These are phyloP conservation scores for Breviolum minutum DNA, from an alignment of 73 alveolate species.

Conservation along the genomic window DNA sequence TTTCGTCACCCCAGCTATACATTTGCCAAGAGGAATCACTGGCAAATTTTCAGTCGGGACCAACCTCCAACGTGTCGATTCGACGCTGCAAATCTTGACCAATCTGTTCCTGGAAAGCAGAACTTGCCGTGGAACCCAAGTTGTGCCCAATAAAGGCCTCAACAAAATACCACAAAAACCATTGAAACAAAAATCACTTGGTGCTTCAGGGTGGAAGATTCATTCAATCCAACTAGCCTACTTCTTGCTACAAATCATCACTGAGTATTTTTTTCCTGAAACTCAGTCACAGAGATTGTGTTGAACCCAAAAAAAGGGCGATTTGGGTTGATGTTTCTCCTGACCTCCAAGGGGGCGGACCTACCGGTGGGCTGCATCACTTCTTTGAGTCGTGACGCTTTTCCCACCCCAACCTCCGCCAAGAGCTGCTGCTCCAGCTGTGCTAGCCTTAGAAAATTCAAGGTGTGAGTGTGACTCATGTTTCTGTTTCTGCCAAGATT, in stretches of 20 bases:
- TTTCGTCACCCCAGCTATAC: not conserved
- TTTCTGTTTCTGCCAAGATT: not conserved
- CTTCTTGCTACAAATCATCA: not conserved
- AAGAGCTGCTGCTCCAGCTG: constrained; percentile 5
- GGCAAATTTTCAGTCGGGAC: not conserved
- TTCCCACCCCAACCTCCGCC: not conserved
- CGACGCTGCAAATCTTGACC: constrained; percentile 3
- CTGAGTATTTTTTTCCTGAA: not conserved
- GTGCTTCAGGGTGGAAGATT: not conserved
- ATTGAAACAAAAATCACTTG: too few relatives aligned
- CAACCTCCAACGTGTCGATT: not conserved
- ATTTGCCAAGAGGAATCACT: too few relatives aligned
- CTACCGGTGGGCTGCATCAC: too few relatives aligned
- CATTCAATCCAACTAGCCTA: not conserved
- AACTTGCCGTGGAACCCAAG: not conserved
- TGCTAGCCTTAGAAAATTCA: not conserved
- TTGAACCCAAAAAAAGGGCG: too few relatives aligned
- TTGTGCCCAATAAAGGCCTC: not conserved
- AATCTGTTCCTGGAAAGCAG: not conserved
- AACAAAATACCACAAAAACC: not conserved
- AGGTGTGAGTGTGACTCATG: not conserved
- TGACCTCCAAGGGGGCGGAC: too few relatives aligned
- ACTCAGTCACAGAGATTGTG: not conserved
- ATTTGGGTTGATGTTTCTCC: too few relatives aligned
- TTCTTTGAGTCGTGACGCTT: too few relatives aligned